Evolutionary conservation across 192 early-diverging fungal species (phyloP).

Genomic region (Dimargaris xerosporica): DNA sequence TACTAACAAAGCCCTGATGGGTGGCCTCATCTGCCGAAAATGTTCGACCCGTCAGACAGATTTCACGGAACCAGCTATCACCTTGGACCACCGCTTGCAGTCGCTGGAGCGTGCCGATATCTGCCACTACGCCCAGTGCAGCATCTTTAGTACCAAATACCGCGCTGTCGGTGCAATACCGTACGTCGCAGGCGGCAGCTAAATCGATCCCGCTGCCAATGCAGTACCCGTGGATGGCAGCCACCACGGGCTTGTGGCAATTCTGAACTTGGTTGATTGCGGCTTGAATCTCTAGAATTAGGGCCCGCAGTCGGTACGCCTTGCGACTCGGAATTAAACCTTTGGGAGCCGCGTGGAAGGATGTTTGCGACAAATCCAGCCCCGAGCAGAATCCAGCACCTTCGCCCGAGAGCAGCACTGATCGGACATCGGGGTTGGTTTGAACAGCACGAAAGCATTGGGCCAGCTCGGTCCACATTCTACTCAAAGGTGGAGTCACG

Average conservation of each 20-base stretch:
- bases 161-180: slow-evolving; percentile 59
- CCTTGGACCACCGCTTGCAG: slow-evolving; percentile 91
- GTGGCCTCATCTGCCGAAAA: slow-evolving; percentile 48
- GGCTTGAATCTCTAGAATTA: slow-evolving; percentile 38
- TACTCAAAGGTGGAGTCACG: background rate
- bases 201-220: slow-evolving; percentile 80
- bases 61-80: slow-evolving; percentile 76
- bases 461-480: slow-evolving; percentile 50
- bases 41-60: slow-evolving; percentile 70
- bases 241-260: slow-evolving; percentile 81
- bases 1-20: slow-evolving; percentile 39
- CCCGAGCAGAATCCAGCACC: slow-evolving; percentile 80
- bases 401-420: slow-evolving; percentile 60
- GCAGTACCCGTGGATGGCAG: slow-evolving; percentile 68
- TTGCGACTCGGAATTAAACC: slow-evolving; percentile 15
- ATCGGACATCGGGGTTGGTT: slow-evolving; percentile 49
- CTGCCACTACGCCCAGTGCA: slow-evolving; percentile 86
- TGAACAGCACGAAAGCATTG: slow-evolving; percentile 40
- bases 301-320: slow-evolving; percentile 29
- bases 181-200: slow-evolving; percentile 84
- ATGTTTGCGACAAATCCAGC: slow-evolving; percentile 52
- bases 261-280: slow-evolving; percentile 62
- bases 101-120: slow-evolving; percentile 86
- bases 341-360: background rate
- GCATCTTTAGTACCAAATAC: slow-evolving; percentile 84